Conservation (phyloP, 1,284 basidiomycete species). For the Termitomyces sp. region DNA sequence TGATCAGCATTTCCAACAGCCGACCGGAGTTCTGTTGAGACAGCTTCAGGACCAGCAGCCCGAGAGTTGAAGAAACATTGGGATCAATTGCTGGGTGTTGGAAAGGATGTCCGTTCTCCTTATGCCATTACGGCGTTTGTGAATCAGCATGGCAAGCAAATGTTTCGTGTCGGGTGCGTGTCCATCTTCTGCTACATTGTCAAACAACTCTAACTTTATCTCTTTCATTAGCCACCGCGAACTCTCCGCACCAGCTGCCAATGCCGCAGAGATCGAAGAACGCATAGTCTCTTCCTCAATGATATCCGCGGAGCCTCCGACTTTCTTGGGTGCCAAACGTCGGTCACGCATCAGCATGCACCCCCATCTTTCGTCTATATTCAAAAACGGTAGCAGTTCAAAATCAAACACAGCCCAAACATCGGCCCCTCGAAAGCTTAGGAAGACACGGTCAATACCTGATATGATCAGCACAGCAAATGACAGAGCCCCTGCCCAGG, state of each 20-base stretch:
- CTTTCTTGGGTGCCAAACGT: constrained; percentile 39
- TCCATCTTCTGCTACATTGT: neutral
- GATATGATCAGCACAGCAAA: constrained; percentile 42
- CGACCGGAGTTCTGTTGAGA: constrained; percentile 74
- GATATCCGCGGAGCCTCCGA: constrained; percentile 26
- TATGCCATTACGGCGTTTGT: constrained; percentile 74
- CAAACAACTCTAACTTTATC: constrained; percentile 12
- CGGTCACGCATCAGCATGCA: constrained; percentile 67
- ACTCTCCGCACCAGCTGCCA: constrained; percentile 47
- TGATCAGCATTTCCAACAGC: constrained; percentile 32
- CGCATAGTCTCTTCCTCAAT: constrained; percentile 25
- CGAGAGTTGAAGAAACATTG: constrained; percentile 69
- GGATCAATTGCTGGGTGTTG: constrained; percentile 63
- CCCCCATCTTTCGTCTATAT: constrained; percentile 46
- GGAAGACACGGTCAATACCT: constrained; percentile 69
- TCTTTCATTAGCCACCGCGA: constrained; percentile 44
- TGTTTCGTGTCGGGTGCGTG: constrained; percentile 70
- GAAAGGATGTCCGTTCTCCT: constrained; percentile 62
- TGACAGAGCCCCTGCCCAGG: constrained; percentile 10
- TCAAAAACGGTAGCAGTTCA: constrained; percentile 35
- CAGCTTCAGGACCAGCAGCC: constrained; percentile 66
- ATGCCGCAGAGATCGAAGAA: constrained; percentile 31
- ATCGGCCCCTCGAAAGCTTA: constrained; percentile 43
- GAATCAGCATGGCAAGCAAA: constrained; percentile 70
- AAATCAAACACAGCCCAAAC: constrained; percentile 26